Conservation (phyloP, 768 basidiomycete genomes). For the Trametes sanguinea region DNA sequence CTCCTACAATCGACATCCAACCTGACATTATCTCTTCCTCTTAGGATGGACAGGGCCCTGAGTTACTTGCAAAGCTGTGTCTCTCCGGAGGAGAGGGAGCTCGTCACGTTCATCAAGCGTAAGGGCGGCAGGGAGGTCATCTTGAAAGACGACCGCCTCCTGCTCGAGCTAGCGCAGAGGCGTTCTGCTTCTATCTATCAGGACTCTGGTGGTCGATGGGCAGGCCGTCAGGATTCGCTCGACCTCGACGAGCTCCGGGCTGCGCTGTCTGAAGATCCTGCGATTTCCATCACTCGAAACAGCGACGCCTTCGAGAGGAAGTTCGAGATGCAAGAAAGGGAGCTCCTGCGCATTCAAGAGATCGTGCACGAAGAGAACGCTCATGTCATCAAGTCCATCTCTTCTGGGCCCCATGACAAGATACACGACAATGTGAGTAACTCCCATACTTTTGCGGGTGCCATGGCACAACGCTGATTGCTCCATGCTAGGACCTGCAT, state of each 20-base stretch:
- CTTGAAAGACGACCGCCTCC: background rate
- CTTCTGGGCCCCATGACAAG: slow-evolving; percentile 47
- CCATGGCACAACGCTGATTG: background rate
- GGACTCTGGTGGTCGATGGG: background rate
- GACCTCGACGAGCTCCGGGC: slow-evolving; percentile 10
- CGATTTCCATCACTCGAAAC: slow-evolving; percentile 40
- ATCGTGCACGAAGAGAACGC: slow-evolving; percentile 38
- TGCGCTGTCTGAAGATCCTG: slow-evolving; percentile 21
- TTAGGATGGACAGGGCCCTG: slow-evolving; percentile 3
- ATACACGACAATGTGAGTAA: slow-evolving; percentile 41
- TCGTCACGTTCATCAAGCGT: background rate
- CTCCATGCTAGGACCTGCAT: slow-evolving; percentile 43
- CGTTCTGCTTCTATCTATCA: background rate
- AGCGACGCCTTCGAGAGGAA: slow-evolving; percentile 48
- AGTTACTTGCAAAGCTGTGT: background rate
- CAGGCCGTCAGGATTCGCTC: background rate
- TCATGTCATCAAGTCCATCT: slow-evolving; percentile 42
- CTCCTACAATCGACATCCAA: background rate
- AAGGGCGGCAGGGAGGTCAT: slow-evolving; percentile 1
- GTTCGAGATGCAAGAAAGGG: slow-evolving; percentile 47
- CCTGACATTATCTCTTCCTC: no score
- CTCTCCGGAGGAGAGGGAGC: slow-evolving; percentile 6
- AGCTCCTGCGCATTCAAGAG: slow-evolving; percentile 33
- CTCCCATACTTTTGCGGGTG: background rate
- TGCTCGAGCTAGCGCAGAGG: background rate